These are phyloP conservation scores for Phlebiopsis flavidoalba DNA, from an alignment of 768 basidiomycete genomes.

Conservation along the genomic window DNA sequence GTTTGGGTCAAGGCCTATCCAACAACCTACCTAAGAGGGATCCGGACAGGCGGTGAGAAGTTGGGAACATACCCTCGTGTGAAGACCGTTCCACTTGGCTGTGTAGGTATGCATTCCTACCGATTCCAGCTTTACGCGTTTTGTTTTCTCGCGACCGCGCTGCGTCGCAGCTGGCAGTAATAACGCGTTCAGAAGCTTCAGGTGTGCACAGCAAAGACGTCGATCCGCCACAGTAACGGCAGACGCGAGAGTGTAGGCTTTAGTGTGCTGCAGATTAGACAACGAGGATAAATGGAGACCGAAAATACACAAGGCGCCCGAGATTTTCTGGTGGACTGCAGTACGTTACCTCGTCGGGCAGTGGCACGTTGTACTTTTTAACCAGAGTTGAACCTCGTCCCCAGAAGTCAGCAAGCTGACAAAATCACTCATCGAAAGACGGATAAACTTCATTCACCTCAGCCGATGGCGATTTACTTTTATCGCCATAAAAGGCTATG, in stretches of 20 bases:
- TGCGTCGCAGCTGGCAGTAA: background rate
- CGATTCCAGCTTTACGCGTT: slow-evolving; percentile 1
- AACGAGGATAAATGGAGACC: background rate
- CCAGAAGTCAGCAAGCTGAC: too few relatives aligned
- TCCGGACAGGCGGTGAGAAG: too few relatives aligned
- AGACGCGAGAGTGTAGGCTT: background rate
- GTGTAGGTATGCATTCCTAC: slow-evolving; percentile 1
- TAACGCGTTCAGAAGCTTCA: background rate
- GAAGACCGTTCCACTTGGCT: slow-evolving; percentile 2
- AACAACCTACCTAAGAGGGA: background rate
- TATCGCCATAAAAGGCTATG: slow-evolving; percentile 6
- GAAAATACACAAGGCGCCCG: background rate
- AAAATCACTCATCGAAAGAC: background rate
- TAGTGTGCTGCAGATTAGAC: background rate
- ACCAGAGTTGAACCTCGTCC: background rate
- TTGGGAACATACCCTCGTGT: background rate
- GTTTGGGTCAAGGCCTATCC: background rate
- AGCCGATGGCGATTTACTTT: slow-evolving; percentile 8
- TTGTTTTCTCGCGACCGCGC: slow-evolving; percentile 2
- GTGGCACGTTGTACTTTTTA: background rate
- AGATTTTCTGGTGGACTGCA: background rate
- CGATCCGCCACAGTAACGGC: background rate
- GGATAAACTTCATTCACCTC: background rate
- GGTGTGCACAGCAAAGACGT: background rate
- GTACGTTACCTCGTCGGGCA: background rate